Evolutionary conservation across 2,329 filamentous ascomycete genomes (phyloP).

Genomic region (Aspergillus melleus): DNA sequence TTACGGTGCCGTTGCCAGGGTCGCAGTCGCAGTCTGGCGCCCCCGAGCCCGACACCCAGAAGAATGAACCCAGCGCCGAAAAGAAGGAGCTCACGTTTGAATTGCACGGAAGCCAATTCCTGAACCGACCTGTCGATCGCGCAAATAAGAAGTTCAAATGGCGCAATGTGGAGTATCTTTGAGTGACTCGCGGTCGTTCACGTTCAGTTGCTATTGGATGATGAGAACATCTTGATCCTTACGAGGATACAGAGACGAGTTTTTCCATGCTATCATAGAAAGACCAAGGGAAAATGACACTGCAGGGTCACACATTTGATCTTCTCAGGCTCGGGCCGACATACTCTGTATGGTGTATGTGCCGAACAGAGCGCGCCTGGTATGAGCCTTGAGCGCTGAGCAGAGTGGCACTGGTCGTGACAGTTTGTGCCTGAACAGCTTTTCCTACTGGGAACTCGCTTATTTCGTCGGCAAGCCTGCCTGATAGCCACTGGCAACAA

Average conservation of each 20-base stretch:
- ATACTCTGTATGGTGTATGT: too few species aligned
- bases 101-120: conserved; percentile 82
- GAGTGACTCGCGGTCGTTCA: conserved; percentile 33
- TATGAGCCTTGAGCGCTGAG: too few species aligned
- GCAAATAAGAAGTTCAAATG: conserved; percentile 90
- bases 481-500: neutral
- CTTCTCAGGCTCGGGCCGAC: too few species aligned
- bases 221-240: neutral
- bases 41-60: conserved; percentile 13
- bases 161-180: conserved; percentile 75
- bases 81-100: conserved; percentile 69
- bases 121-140: conserved; percentile 77
- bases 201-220: neutral
- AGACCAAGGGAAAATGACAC: too few species aligned
- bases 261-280: too few species aligned
- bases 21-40: conserved; percentile 16
- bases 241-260: neutral
- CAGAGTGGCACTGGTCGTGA: too few species aligned
- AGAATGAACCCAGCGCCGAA: conserved; percentile 11
- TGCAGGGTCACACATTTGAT: too few species aligned
- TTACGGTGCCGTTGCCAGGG: conserved; percentile 61
- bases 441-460: too few species aligned
- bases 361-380: too few species aligned
- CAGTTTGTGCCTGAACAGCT: too few species aligned
- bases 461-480: too few species aligned